phyloP scores from a whole-genome alignment of 805 yeast species.

The Candida berthetii region DNA sequence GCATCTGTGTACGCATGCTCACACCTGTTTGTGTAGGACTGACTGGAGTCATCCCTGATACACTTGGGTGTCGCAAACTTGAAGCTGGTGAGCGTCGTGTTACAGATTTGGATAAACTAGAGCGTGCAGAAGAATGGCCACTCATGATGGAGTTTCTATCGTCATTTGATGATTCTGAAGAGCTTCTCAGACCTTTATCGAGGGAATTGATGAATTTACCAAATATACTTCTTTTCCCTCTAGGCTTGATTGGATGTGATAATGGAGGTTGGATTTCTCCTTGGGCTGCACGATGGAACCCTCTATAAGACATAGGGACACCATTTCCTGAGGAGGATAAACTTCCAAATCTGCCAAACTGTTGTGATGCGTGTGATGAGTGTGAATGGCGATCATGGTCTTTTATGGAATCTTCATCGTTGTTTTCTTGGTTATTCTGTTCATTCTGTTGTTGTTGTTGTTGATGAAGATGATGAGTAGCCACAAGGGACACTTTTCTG shows the following conservation, averaged over 20 bases:
- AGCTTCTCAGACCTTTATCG: conserved; percentile 8
- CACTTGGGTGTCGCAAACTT: not conserved
- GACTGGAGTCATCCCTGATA: not conserved
- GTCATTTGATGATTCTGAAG: not conserved
- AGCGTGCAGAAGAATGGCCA: not conserved
- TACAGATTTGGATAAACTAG: not conserved
- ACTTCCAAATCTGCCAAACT: not conserved
- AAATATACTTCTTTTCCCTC: conserved; percentile 15
- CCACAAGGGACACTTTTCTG: conserved; percentile 17
- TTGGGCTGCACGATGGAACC: conserved; percentile 21
- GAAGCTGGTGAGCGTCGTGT: not conserved
- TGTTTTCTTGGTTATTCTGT: not conserved
- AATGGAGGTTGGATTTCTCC: conserved; percentile 37
- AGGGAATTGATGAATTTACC: conserved; percentile 22
- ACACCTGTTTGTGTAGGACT: conserved; percentile 4
- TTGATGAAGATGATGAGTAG: conserved; percentile 6
- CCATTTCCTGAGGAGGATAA: conserved; percentile 7
- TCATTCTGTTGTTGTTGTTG: conserved; percentile 1
- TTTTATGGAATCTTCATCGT: not conserved
- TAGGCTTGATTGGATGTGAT: conserved; percentile 42
- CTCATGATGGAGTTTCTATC: not conserved
- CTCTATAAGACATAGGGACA: conserved; percentile 20
- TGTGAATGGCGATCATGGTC: too few species aligned
- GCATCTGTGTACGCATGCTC: not conserved
- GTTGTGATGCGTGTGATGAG: too few species aligned